Base-by-base conservation (phyloP, 305 asterid genomes). In the Fraxinus angustifolia region DNA sequence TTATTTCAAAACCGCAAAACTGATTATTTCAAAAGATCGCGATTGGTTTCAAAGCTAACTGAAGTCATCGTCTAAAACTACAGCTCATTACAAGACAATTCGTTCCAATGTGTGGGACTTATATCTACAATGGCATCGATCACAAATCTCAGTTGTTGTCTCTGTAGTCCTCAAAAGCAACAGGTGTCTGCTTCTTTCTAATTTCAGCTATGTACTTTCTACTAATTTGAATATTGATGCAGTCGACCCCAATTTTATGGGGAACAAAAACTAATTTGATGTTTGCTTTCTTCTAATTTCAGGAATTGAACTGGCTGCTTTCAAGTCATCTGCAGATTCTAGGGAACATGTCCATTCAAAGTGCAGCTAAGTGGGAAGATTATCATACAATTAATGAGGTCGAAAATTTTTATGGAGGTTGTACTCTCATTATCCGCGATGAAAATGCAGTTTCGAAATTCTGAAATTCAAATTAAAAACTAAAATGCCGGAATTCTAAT, bases 71-170 rank as follows among this genome's bases (percentile, higher is more conserved):
- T 76, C 77, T 34, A 75, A 0, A 5, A 58, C 42, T 87, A 83
- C 95, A 96, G 99, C 97, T 96, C 73, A 93, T 94, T 81, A 96
- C 98, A 16, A 83, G 93, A 78, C 99, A 96, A 80, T 96, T 96
- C 78, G 92, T 96, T 82, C 99, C 98, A 1, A 88, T 94, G 97
- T 83, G 87, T 16, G 98, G 98, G 82, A 96, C 97, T 11, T 94
- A 92, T 72, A 87, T 96, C 83, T 96, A 92, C 92, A 94, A 92
- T 50, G 98, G 98, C 68, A 81, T 96, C 45, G 97, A 94, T 86
- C 96, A 94, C 89, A 96, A 94, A 90, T 96, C 98, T 62, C 98
- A 94, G 81, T 71, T 96, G 78, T 50, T 96, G 83, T 75, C 81
- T 40, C 88, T 93, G 72, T 96, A 92, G 85, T 79, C 85, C 73